phyloP scores from a whole-genome alignment of 1,284 basidiomycete species.

The Neonothopanus nambi region DNA sequence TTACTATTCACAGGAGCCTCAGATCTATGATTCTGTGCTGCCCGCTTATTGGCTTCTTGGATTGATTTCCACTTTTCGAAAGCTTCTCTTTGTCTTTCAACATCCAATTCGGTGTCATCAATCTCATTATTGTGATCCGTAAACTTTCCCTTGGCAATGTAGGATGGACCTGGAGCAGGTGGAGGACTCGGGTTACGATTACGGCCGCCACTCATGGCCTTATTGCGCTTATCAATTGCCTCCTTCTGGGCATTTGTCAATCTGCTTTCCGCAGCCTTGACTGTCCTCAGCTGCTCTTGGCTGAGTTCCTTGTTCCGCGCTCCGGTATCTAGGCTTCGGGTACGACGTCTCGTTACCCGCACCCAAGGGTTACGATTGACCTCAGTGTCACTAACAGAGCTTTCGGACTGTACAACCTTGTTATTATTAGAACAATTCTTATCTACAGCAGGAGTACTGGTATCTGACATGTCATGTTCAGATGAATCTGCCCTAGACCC shows the following conservation, averaged over 20 bases:
- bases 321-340: not conserved
- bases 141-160: slow-evolving; percentile 10
- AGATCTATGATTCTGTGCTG: not conserved
- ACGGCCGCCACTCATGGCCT: not conserved
- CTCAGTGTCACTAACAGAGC: too few relatives aligned
- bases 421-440: not conserved
- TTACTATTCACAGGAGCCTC: not conserved
- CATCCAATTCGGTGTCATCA: not conserved
- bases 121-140: slow-evolving; percentile 4
- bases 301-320: not conserved
- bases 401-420: too few relatives aligned
- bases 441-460: not conserved
- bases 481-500: not conserved
- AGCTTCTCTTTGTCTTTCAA: not conserved
- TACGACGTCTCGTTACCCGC: not conserved
- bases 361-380: not conserved
- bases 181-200: not conserved
- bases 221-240: not conserved
- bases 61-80: not conserved
- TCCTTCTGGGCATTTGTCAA: not conserved
- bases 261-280: not conserved
- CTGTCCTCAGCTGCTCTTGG: not conserved
- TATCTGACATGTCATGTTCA: not conserved
- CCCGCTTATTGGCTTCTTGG: not conserved
- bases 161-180: not conserved